Base-by-base conservation (phyloP, 441 rosid species). In the Lepidium campestre region DNA sequence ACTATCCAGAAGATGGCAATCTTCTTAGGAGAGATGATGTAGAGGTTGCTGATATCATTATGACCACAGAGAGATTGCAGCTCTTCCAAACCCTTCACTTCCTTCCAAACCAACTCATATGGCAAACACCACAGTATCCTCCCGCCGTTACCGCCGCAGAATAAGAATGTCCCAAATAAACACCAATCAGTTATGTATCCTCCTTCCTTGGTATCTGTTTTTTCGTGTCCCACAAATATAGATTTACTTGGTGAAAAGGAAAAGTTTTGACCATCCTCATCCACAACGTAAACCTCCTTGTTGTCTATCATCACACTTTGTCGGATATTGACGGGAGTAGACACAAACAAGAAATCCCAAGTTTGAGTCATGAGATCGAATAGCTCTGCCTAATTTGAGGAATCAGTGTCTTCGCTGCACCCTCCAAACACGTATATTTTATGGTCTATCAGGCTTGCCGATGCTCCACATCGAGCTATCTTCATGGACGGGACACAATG, bases 341-440 rank as follows among this genome's bases (percentile, higher is more conserved):
- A 8, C 37, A 63, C 37, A 52, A 1, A 37, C 57, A 63, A 49
- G 5, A 37, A 27, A 1, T 52, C 59, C 69, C 69, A 64, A 50
- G 59, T 63, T 10, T 3, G 7, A 7, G 50, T 18, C 7, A 13
- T 0, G 3, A 18, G 1, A 11, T 46, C 50, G n/a, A 10, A 46
- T 3, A 46, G 27, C 50, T 46, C 50, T 19, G 50, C 50, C 25
- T 27, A 46, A 13, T 9, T 46, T 20, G 50, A 46, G 27, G 25
- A 20, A 46, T 18, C 13, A 10, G 25, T 17, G 14, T 10, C 50
- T 10, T 1, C 50, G 0, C 3, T 10, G 34, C 23, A 13, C 7
- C 57, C 57, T 52, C 57, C 57, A 31, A 29, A 29, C 57, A 52
- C 37, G 22, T 63, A 63, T 49, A 63, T 37, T 37, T 63, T 63